Conservation (phyloP, 2,329 filamentous ascomycete genomes). For the Hysterium pulicare region DNA sequence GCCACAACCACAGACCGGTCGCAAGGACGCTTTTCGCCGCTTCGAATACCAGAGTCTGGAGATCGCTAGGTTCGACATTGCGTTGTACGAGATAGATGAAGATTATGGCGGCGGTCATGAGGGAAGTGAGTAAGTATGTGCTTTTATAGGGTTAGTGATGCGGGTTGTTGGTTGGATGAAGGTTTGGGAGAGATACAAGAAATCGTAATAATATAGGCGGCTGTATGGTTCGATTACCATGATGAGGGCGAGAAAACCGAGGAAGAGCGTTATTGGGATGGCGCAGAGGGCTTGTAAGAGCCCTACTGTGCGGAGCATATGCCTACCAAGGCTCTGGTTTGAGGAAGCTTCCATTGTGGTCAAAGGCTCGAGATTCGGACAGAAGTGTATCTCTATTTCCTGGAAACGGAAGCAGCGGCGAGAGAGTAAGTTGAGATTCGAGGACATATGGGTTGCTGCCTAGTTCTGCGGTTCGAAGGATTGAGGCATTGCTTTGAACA, state of each 20-base stretch:
- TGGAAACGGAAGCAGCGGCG: too few relatives aligned
- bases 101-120: conserved; percentile 10
- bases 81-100: conserved; percentile 10
- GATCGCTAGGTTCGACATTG: neutral
- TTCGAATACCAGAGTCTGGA: conserved; percentile 7
- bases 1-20: conserved; percentile 10
- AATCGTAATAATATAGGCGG: too few relatives aligned
- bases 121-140: conserved; percentile 1
- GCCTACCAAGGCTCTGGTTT: neutral
- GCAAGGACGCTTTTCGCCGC: conserved; percentile 4
- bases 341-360: too few relatives aligned
- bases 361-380: too few relatives aligned
- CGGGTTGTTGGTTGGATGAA: neutral
- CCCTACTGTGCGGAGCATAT: conserved; percentile 7
- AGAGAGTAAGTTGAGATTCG: too few relatives aligned
- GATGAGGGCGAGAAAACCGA: conserved; percentile 5
- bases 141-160: conserved; percentile 2
- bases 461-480: too few relatives aligned
- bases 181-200: conserved; percentile 3
- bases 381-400: too few relatives aligned
- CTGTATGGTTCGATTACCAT: too few relatives aligned
- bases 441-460: too few relatives aligned
- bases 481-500: too few relatives aligned
- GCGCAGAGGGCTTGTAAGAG: conserved; percentile 8
- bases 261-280: conserved; percentile 5